Base-by-base conservation (phyloP, 306 rosid species). In the Pyrus communis region DNA sequence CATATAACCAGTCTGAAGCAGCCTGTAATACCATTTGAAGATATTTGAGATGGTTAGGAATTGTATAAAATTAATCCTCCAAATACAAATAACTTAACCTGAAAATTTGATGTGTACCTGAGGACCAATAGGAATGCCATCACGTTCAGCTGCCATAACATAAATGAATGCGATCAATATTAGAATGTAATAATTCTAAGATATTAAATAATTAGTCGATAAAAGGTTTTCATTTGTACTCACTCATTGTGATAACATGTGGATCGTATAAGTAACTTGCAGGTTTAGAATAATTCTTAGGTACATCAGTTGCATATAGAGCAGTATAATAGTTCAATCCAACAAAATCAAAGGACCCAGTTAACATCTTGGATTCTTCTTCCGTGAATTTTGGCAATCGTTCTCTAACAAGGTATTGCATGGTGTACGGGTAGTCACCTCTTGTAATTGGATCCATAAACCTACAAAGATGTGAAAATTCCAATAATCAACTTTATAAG, bases 291-390 rank as follows among this genome's bases (percentile, higher is more conserved):
- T 55, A 18, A 55, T 23, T 79, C 52, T 2, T 70, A 67, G 86
- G 84, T 52, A 59, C 51, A 77, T 70, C 31, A 42, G 78, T 9
- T 58, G 67, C 91, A 75, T 86, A 89, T 54, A 71, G 28, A 51
- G 90, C 35, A 30, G 87, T 79, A 81, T 90, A 90, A 69, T 90
- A 90, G 72, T 90, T 90, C 59, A 90, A 19, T 73, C 91, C 94
- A 38, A 89, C 21, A 43, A 89, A 89, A 77, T n/a, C n/a, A n/a
- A n/a, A n/a, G n/a, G n/a, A n/a, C n/a, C n/a, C n/a, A n/a, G n/a
- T n/a, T n/a, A n/a, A n/a, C n/a, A n/a, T n/a, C n/a, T n/a, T n/a
- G n/a, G n/a, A n/a, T n/a, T n/a, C n/a, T n/a, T n/a, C n/a, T n/a
- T n/a, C n/a, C n/a, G n/a, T n/a, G n/a, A n/a, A n/a, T n/a, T n/a